Percentiles rank a stretch among this genome's conserved stretches.
phyloP scores from a whole-genome alignment of 2,329 filamentous ascomycete genomes.

The Ophiocordyceps sinensis region DNA sequence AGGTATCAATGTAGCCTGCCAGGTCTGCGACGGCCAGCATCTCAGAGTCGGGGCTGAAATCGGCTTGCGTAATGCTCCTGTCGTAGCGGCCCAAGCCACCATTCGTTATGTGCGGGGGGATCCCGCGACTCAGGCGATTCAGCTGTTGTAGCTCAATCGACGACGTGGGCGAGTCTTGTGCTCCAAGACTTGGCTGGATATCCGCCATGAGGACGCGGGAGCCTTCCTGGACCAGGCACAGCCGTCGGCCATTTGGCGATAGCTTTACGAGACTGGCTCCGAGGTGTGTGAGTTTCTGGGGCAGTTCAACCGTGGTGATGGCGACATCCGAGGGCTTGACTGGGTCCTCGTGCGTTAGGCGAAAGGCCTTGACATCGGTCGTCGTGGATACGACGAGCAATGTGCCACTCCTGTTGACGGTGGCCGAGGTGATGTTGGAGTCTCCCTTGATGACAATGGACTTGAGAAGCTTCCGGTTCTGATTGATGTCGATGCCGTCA shows the following conservation, averaged over 20 bases:
- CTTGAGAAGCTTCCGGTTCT: slow-evolving; percentile 51
- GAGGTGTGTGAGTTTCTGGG: slow-evolving; percentile 35
- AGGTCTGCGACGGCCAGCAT: slow-evolving; percentile 70
- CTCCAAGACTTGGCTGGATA: slow-evolving; percentile 8
- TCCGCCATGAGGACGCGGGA: slow-evolving; percentile 37
- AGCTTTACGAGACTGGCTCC: slow-evolving; percentile 59
- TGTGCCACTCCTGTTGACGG: slow-evolving; percentile 56
- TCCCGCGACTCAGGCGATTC: slow-evolving; percentile 36
- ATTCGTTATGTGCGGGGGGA: slow-evolving; percentile 40
- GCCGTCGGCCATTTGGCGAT: slow-evolving; percentile 56
- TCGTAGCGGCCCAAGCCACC: slow-evolving; percentile 64
- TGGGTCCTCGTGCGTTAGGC: slow-evolving; percentile 38
- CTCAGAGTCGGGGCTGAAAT: slow-evolving; percentile 69
- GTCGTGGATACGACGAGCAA: slow-evolving; percentile 65
- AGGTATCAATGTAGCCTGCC: slow-evolving; percentile 76
- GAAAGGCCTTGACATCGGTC: slow-evolving; percentile 64
- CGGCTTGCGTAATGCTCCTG: slow-evolving; percentile 55
- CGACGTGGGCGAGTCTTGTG: slow-evolving; percentile 6
- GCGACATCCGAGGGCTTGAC: slow-evolving; percentile 44
- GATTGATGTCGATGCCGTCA: slow-evolving; percentile 28
- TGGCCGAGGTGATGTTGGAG: slow-evolving; percentile 65
- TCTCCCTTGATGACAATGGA: slow-evolving; percentile 59
- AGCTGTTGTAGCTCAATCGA: slow-evolving; percentile 30
- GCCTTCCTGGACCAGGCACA: slow-evolving; percentile 49
- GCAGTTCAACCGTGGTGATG: slow-evolving; percentile 56